Conservation (phyloP, 805 yeast species). For the Schizosaccharomyces japonicus region DNA sequence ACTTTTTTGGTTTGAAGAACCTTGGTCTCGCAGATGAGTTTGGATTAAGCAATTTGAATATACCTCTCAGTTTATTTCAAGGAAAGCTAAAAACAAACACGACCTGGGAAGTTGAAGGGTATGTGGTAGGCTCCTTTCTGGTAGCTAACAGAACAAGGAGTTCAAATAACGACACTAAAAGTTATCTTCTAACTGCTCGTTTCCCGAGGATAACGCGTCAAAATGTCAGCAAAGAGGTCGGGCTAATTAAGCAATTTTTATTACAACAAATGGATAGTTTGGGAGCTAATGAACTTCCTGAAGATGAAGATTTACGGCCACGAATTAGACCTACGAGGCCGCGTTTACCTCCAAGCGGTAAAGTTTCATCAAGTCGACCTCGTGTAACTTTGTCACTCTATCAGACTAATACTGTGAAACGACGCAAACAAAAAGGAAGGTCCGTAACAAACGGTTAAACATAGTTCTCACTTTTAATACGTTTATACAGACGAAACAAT, state of each 20-base stretch:
- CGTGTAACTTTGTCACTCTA: neutral
- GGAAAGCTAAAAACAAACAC: constrained; percentile 31
- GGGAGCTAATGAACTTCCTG: constrained; percentile 20
- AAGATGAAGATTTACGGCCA: constrained; percentile 67
- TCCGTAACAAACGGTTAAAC: no score
- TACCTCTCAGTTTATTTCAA: constrained; percentile 73
- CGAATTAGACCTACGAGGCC: constrained; percentile 54
- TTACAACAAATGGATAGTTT: constrained; percentile 13
- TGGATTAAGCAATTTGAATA: constrained; percentile 57
- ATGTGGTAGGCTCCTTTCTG: no score
- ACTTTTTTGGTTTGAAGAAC: constrained; percentile 90
- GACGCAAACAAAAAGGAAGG: no score
- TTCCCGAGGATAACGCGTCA: constrained; percentile 30
- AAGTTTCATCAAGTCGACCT: constrained; percentile 25
- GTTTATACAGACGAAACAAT: no score
- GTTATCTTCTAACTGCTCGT: constrained; percentile 20
- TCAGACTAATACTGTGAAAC: no score
- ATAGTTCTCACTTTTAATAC: no score
- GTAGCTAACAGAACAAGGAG: neutral
- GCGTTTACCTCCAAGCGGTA: constrained; percentile 77
- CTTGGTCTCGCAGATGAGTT: constrained; percentile 82
- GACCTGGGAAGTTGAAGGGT: constrained; percentile 5
- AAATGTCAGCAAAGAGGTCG: constrained; percentile 31
- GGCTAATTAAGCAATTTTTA: constrained; percentile 33
- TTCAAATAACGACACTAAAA: neutral